These are phyloP conservation scores for Papilionanthe hybrid DNA, from an alignment of 116 monocot species.

Conservation along the genomic window DNA sequence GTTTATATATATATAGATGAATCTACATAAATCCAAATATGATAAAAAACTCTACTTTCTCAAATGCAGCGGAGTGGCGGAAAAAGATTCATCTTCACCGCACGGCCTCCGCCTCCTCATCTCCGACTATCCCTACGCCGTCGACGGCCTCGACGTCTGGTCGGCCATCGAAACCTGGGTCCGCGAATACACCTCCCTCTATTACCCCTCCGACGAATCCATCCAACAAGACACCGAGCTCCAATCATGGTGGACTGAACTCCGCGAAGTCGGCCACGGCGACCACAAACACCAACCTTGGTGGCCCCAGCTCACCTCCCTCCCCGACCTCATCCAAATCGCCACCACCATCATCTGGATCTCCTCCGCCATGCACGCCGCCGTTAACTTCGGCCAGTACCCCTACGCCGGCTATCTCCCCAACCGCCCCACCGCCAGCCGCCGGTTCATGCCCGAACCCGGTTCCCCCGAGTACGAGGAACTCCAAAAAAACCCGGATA, in stretches of 20 bases:
- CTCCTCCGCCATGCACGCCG: conserved; percentile 69
- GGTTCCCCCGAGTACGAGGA: conserved; percentile 18
- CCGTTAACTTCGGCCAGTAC: conserved; percentile 84
- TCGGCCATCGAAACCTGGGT: conserved; percentile 10
- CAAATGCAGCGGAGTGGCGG: conserved; percentile 5
- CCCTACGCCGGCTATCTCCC: conserved; percentile 41
- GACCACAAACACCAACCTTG: conserved; percentile 53
- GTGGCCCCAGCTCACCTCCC: conserved; percentile 50
- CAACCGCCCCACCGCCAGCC: conserved; percentile 32
- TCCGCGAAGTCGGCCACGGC: conserved; percentile 49
- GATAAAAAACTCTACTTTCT: no score
- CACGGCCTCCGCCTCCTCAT: conserved; percentile 40
- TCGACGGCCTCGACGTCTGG: conserved; percentile 70
- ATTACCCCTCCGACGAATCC: conserved; percentile 19
- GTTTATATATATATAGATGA: no score
- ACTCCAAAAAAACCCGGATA: conserved; percentile 32
- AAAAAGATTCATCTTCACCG: conserved; percentile 32
- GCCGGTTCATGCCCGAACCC: conserved; percentile 31
- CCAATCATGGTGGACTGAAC: conserved; percentile 60
- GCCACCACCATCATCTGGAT: conserved; percentile 68
- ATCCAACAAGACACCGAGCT: conserved; percentile 39
- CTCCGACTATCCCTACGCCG: conserved; percentile 68
- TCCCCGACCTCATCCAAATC: conserved; percentile 23
- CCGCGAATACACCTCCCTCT: conserved; percentile 16
- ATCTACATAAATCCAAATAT: no score